Evolutionary conservation across 305 asterid genomes (phyloP).

Genomic region (Petunia hybrid): DNA sequence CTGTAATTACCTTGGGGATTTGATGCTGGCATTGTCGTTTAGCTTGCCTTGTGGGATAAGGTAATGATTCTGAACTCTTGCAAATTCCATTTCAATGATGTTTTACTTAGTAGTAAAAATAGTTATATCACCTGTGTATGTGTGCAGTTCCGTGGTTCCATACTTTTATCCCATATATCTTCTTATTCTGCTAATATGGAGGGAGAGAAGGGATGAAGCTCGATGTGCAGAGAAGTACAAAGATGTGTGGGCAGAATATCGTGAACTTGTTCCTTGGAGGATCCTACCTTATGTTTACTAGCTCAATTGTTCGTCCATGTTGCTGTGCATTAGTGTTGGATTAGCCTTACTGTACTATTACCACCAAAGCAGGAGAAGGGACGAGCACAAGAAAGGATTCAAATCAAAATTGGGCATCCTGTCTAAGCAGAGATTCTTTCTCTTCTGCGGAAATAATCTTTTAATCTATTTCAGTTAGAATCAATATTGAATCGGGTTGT

Average conservation of each 20-base stretch:
- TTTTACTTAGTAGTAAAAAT: not conserved
- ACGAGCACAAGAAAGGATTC: not conserved
- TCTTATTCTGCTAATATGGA: conserved; percentile 85
- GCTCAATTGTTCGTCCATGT: not conserved
- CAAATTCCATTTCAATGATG: not conserved
- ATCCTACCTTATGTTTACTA: conserved; percentile 85
- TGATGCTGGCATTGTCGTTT: conserved; percentile 86
- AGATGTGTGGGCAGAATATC: conserved; percentile 87
- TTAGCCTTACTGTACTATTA: not conserved
- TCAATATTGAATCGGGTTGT: not conserved
- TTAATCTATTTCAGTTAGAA: conserved; percentile 22
- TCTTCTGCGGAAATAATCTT: not conserved
- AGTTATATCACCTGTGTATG: not conserved
- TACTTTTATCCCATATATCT: conserved; percentile 94
- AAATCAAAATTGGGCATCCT: not conserved
- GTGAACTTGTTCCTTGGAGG: conserved; percentile 87
- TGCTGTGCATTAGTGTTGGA: conserved; percentile 4
- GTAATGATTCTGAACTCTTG: conserved; percentile 45
- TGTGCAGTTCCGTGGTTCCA: conserved; percentile 87
- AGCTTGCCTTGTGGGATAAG: conserved; percentile 98
- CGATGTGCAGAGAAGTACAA: conserved; percentile 92
- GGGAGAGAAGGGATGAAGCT: conserved; percentile 97
- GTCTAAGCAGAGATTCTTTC: conserved; percentile 2
- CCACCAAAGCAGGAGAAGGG: conserved; percentile 1
- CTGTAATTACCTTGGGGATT: conserved; percentile 95